A percentile compares a stretch with the other conserved stretches of the same genome.
Evolutionary conservation across 73 alveolate species (phyloP).

Genomic region (Stentor coeruleus): DNA sequence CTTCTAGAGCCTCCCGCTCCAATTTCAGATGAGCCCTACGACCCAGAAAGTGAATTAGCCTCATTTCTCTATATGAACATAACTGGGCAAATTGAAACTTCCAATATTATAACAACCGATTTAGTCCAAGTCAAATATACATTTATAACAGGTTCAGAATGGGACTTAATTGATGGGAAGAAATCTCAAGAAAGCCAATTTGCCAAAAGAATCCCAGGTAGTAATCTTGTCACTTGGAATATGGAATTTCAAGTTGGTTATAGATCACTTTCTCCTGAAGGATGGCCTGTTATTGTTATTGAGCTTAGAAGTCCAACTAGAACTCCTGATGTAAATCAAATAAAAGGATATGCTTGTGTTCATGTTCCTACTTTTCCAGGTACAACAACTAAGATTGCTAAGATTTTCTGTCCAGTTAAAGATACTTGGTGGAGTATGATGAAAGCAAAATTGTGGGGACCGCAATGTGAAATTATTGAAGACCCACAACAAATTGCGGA

Average conservation of each 20-base stretch:
- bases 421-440: conserved; percentile 15
- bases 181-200: background rate
- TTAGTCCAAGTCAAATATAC: conserved; percentile 5
- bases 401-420: conserved; percentile 22
- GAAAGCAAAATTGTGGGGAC: conserved; percentile 12
- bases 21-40: background rate
- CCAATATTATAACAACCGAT: background rate
- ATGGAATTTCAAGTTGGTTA: conserved; percentile 4
- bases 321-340: background rate
- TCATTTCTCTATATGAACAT: background rate
- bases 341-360: conserved; percentile 5
- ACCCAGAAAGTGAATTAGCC: conserved; percentile 20
- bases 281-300: conserved; percentile 12
- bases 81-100: background rate
- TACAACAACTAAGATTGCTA: background rate
- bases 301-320: background rate
- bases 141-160: background rate
- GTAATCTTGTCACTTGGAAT: background rate
- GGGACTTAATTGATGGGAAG: conserved; percentile 5
- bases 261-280: conserved; percentile 4
- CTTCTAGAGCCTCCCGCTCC: background rate
- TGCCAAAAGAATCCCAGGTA: conserved; percentile 15
- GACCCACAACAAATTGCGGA: background rate
- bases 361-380: conserved; percentile 26
- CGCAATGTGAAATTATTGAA: background rate